Conservation (phyloP, 2,329 filamentous ascomycete species). For the Diaporthe vexans region DNA sequence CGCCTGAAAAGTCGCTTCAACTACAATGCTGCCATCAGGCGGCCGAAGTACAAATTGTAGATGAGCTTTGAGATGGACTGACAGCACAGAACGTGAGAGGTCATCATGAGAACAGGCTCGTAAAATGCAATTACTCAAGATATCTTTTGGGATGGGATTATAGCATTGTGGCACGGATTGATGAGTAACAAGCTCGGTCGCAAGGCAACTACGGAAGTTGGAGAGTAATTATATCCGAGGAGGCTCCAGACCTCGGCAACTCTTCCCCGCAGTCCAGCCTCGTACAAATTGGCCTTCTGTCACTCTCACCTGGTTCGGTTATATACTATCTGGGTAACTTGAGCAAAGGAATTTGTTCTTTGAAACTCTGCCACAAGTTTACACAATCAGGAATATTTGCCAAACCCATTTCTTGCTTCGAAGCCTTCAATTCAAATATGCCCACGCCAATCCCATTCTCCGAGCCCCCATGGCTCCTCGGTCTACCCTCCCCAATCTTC, state of each 20-base stretch:
- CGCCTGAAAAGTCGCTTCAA: too few species aligned
- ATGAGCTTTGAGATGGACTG: too few species aligned
- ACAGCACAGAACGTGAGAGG: too few species aligned
- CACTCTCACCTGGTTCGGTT: background rate
- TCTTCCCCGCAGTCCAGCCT: slow-evolving; percentile 24
- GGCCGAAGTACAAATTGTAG: too few species aligned
- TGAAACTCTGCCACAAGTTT: background rate
- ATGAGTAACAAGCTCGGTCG: slow-evolving; percentile 8
- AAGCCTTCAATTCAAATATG: background rate
- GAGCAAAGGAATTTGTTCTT: background rate
- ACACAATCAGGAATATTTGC: background rate
- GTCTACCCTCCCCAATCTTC: slow-evolving; percentile 80
- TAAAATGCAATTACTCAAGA: too few species aligned
- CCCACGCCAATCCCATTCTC: slow-evolving; percentile 71
- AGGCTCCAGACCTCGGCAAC: slow-evolving; percentile 15
- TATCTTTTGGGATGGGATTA: too few species aligned
- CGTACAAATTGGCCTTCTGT: background rate
- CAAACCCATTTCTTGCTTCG: background rate
- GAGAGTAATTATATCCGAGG: too few species aligned
- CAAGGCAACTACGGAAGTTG: background rate
- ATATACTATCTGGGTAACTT: background rate
- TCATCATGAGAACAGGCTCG: too few species aligned
- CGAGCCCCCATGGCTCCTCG: slow-evolving; percentile 79
- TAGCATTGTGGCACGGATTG: too few species aligned
- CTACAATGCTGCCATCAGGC: too few species aligned